Base-by-base conservation (phyloP, 805 yeast genomes). In the Candida methanosorbosa region DNA sequence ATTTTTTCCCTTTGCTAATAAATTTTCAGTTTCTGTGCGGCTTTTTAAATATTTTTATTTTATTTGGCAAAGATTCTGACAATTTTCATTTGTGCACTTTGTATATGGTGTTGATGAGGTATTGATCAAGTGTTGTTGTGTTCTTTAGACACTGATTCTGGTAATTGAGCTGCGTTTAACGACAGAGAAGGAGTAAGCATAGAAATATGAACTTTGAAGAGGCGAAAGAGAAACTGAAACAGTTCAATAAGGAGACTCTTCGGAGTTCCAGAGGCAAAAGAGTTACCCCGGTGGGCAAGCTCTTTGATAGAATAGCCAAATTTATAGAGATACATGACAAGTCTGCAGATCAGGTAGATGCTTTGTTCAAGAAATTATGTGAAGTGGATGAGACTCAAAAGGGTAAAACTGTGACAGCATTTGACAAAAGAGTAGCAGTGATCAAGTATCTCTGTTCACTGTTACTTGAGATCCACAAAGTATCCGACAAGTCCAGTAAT, bases 381-480 rank as follows among this genome's bases (percentile, higher is more conserved):
- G n/a, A n/a, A n/a, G n/a, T n/a, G n/a, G 23, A 11, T 11, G 8
- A 8, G 8, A 9, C 11, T 9, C 27, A 24, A n/a, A n/a, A n/a
- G 12, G 2, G 30, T 29, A n/a, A 23, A 4, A 33, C 23, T 20
- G 30, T n/a, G 9, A 38, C 29, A 12, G 16, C 18, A 9, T 33
- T 42, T 21, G 30, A 29, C 4, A 40, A 41, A 34, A 38, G 61
- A 27, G 27, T 28, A 16, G 32, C 23, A 2, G 66, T 66, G 6
- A 50, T 70, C 2, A 49, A 52, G n/a, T 43, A 43, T 22, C 47
- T 72, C 4, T 49, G 73, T 13, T 42, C 53, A 3, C 55, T 49
- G 32, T 46, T 75, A n/a, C 29, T 45, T 2, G 44, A 57, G 27
- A 63, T 72, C 17, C 75, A 72, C 43, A 31, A 40, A 5, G 38